Base-by-base conservation (phyloP, 73 alveolate species). In the Paramecium caudatum region DNA sequence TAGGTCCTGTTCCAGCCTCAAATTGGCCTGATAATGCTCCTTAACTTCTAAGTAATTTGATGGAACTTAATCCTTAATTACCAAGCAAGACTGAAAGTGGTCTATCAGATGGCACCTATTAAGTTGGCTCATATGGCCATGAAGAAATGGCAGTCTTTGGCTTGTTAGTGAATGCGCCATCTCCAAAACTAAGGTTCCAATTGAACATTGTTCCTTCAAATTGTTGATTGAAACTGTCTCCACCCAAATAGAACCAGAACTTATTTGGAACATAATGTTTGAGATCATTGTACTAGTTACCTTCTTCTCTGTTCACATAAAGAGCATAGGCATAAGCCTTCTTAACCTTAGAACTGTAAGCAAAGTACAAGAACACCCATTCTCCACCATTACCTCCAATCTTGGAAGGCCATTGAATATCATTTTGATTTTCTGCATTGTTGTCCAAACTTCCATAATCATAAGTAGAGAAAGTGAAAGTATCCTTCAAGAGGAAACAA, bases 401-500 rank as follows among this genome's bases (percentile, higher is more conserved):
- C 23, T 69, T 69, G 5, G 45, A 69, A 16, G 36, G 39, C 45
- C 45, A 21, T 21, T 69, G n/a, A 5, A 69, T 36, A 17, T 69
- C 86, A 16, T 69, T 69, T 69, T 69, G 37, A 16, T 69, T 62
- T 34, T 74, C 88, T 8, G 15, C 88, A 43, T 74, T 74, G 10
- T 12, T 74, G 43, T 74, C 88, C 3, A 74, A 37, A 41, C 43
- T 47, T 74, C 88, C 88, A 39, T 74, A 74, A 74, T 74, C 88
- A 43, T 74, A 74, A 2, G 88, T 74, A 27, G 88, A 74, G 62
- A 74, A 74, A 2, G 47, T 69, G 36, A 65, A 65, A 8, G 83
- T 30, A 65, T 65, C 49, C 15, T 65, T 65, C 15, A 33, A 30
- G 16, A 33, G 34, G 83, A 65, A 65, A 65, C 83, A 65, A 12